Base-by-base conservation (phyloP, 306 rosid species). In the Malus asiatica region DNA sequence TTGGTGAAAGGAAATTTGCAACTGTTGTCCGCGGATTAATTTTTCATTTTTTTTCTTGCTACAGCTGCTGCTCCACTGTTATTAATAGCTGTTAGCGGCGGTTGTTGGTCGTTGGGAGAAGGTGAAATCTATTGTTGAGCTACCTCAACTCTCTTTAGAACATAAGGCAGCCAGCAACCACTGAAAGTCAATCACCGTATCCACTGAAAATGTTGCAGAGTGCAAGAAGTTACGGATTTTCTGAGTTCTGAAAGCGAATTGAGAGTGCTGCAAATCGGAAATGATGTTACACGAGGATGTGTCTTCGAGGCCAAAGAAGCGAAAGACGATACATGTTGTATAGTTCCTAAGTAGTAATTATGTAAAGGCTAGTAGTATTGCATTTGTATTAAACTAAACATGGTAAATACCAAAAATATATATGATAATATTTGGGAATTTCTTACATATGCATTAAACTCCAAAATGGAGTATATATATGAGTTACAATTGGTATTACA, bases 1-100 rank as follows among this genome's bases (percentile, higher is more conserved):
- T 80, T 96, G 88, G 99, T 96, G 76, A 96, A 92, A 83, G 98
- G 98, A 80, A 96, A 92, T 83, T 87, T 96, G 99, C 98, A 96
- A 78, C 98, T 92, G 71, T 96, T 88, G 80, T 96, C 99, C 0
- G 87, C 90, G 79, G 99, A 96, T 42, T 35, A 33, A 33, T 1
- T 33, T 33, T 33, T 33, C 35, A 4, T 32, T 35, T 35, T 35
- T 35, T 35, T 35, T 6, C 40, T 35, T 35, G 40, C 40, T 35
- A 1, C 40, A 35, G 40, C 40, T 35, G 9, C 40, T 35, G 40
- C 40, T 35, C 40, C 40, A 35, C 40, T 1, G 40, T 6, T 35
- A 35, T 35, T 35, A 35, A 35, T 8, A 35, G 40, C 40, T 0
- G 40, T 35, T 35, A 35, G 40, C 40, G 9, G 9, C 9, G 2